Base-by-base conservation (phyloP, 2,329 filamentous ascomycete species). In the Teratosphaeria zuluensis region DNA sequence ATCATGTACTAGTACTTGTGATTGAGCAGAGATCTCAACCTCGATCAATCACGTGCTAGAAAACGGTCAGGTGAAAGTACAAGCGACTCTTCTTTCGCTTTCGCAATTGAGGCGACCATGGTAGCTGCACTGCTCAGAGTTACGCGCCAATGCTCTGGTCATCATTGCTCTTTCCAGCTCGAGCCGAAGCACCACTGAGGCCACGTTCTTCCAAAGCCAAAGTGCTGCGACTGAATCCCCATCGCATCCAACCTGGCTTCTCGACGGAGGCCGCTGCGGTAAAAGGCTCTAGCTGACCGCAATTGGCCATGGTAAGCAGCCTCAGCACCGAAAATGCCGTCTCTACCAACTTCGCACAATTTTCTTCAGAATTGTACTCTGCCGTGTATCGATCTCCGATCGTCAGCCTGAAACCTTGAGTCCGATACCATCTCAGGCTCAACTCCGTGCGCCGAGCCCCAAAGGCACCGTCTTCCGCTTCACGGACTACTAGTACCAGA, bases 391-490 rank as follows among this genome's bases (percentile, higher is more conserved):
- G 16, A 24, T 42, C 32, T 28, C 33, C 16, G 2, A 28, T 16
- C 28, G 9, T 51, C 28, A 12, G 35, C 12, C 42, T 30, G 32
- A 59, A 19, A 42, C 5, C 9, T 19, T 48, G n/a, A 19, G 19
- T 19, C 16, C n/a, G 42, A 19, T 8, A 4, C 42, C 42, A 48
- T 48, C 9, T 21, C 16, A 61, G 35, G 8, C 16, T 32, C 21
- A 59, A 21, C 24, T 65, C 62, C 14, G 58, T 63, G 42, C 60
- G 32, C 38, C 59, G 38, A 9, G 63, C 64, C 1, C 62, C 63
- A 19, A 62, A 55, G 6, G 51, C 53, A 14, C 64, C 64, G 19
- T 48, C 63, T 16, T 66, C 62, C 12, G 64, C 53, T 31, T 63
- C 61, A 9, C 33, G 42, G 16, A 48, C 48, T 4, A 58, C 16